A percentile compares a stretch with the other conserved stretches of the same genome.
These are phyloP conservation scores for Scytalidium lignicola DNA, from an alignment of 2,329 filamentous ascomycete species.

Conservation along the genomic window DNA sequence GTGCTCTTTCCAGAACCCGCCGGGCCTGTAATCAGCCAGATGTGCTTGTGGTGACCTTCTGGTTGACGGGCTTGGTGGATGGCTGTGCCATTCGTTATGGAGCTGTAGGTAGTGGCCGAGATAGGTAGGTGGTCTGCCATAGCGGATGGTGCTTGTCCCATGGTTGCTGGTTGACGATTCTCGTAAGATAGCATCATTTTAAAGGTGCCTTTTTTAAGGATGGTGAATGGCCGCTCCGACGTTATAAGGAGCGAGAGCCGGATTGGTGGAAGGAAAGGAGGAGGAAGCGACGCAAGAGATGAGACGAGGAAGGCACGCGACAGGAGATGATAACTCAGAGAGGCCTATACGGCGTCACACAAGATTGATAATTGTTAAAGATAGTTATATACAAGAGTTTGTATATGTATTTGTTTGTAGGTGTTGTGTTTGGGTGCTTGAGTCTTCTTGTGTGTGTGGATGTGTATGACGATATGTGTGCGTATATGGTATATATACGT, in stretches of 20 bases:
- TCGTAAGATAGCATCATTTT: slow-evolving; percentile 25
- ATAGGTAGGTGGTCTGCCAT: slow-evolving; percentile 21
- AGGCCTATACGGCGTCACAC: no score
- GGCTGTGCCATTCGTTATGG: slow-evolving; percentile 12
- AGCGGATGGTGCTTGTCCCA: slow-evolving; percentile 18
- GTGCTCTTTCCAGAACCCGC: slow-evolving; percentile 78
- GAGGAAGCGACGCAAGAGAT: slow-evolving; percentile 1
- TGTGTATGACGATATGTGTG: no score
- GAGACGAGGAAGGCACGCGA: slow-evolving; percentile 1
- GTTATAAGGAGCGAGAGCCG: not conserved
- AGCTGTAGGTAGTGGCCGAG: slow-evolving; percentile 9
- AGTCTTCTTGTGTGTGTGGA: no score
- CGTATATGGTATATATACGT: no score
- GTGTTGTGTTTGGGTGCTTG: no score
- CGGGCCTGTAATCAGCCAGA: slow-evolving; percentile 76
- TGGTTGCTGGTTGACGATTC: slow-evolving; percentile 14
- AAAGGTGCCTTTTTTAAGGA: not conserved
- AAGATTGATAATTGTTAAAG: no score
- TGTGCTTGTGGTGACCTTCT: slow-evolving; percentile 48
- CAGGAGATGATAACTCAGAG: no score
- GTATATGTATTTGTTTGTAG: no score
- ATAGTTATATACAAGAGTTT: no score
- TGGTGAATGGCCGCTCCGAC: not conserved
- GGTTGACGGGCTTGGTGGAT: slow-evolving; percentile 10
- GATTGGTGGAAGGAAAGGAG: not conserved